A percentile compares a stretch with the other conserved stretches of the same genome.
Conservation (phyloP, 108 stramenopile genomes). For the Pseudonitzschia delicatissima region DNA sequence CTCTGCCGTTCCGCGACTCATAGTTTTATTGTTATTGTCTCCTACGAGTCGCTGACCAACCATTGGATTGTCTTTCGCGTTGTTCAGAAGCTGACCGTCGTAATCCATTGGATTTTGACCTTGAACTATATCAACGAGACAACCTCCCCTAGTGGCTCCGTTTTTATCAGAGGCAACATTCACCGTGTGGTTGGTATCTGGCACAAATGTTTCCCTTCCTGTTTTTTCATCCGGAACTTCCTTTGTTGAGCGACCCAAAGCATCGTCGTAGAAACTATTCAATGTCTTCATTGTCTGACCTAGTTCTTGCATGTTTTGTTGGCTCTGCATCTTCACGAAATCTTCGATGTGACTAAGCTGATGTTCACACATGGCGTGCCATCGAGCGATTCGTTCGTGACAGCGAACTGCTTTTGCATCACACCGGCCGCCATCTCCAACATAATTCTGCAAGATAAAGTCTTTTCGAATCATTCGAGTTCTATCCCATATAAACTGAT, state of each 20-base stretch:
- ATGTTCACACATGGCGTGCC: slow-evolving; percentile 89
- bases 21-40: slow-evolving; percentile 24
- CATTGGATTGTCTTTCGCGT: slow-evolving; percentile 30
- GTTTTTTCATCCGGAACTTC: slow-evolving; percentile 49
- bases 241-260: slow-evolving; percentile 54
- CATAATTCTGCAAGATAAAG: slow-evolving; percentile 89
- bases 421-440: slow-evolving; percentile 81
- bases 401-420: slow-evolving; percentile 80
- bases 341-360: slow-evolving; percentile 83
- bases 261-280: slow-evolving; percentile 84
- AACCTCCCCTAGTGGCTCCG: slow-evolving; percentile 33
- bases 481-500: slow-evolving; percentile 90
- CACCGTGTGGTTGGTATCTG: not conserved
- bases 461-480: slow-evolving; percentile 87
- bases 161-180: not conserved
- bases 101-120: slow-evolving; percentile 67
- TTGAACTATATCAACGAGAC: slow-evolving; percentile 56
- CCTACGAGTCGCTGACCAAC: slow-evolving; percentile 61
- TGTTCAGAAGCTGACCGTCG: slow-evolving; percentile 61
- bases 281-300: slow-evolving; percentile 89
- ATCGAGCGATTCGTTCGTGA: slow-evolving; percentile 87
- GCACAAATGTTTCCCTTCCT: slow-evolving; percentile 30
- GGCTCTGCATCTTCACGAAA: slow-evolving; percentile 79
- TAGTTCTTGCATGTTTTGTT: slow-evolving; percentile 87
- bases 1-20: slow-evolving; percentile 78